Evolutionary conservation across 148 eudicot species (phyloP), one percentile per base, ranked within the genome.

Genomic region (Cornus controversa): DNA sequence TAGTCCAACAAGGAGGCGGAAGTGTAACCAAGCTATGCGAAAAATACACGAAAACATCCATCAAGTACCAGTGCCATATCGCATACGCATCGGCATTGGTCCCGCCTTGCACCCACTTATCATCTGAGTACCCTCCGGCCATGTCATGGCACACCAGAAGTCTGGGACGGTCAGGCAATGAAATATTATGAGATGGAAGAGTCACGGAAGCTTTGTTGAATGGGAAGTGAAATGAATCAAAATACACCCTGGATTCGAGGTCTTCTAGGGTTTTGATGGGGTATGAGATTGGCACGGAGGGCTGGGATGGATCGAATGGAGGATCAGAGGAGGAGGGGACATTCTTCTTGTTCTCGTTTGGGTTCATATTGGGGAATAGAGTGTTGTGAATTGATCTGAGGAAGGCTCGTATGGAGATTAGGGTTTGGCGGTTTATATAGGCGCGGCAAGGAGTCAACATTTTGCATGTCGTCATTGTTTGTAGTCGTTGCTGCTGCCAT

Each of bases 61-160:
- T 95, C 86, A 93, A 89, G 81, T 91, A 89, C 99, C 99, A 95
- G 75, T 95, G 99, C 99, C 99, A 93, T 36, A 95, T 91, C 20
- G 87, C 83, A 80, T 91, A 95, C 25, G 94, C 99, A 34, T 86
- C 91, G 3, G 87, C 74, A 80, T 91, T 88, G 2, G 8, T 69
- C 71, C 94, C 94, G 0, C 97, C 99, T 77, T 95, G 99, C 0
- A 91, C 86, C 90, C 93, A 91, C 80, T 84, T 91, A 85, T 95
- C 99, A 67, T 92, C 98, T 23, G 65, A 67, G 50, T 95, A 95
- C 58, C 97, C 98, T 66, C 98, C 98, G 6, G 82, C 92, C 97
- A 95, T 90, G 78, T 95, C 98, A 83, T 95, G 98, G 80, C 97
- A 95, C 13, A 93, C 98, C 81, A 95, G 69, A 9, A 91, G 34